A percentile compares a stretch with the other conserved stretches of the same genome.
phyloP scores from a whole-genome alignment of 1,139 yeast genomes.

The Yamadazyma conglobata region DNA sequence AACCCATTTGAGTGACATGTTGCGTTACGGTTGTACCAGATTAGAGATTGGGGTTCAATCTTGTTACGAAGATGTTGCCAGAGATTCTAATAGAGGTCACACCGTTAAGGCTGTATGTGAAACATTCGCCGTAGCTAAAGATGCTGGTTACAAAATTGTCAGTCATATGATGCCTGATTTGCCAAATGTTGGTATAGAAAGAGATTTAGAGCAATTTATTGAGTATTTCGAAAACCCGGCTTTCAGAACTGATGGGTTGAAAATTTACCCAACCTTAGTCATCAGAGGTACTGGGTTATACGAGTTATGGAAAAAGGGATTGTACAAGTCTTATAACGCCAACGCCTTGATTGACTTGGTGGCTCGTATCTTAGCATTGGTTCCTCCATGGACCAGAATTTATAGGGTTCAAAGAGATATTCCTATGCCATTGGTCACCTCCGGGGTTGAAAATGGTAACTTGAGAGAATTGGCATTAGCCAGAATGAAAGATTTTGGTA shows the following conservation, averaged over 20 bases:
- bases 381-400: slow-evolving; percentile 99
- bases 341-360: slow-evolving; percentile 91
- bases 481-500: slow-evolving; percentile 97
- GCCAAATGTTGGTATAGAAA: slow-evolving; percentile 98
- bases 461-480: slow-evolving; percentile 92
- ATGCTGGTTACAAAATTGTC: slow-evolving; percentile 96
- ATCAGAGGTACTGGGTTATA: slow-evolving; percentile 97
- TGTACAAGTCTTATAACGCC: slow-evolving; percentile 91
- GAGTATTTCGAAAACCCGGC: slow-evolving; percentile 97
- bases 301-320: slow-evolving; percentile 95
- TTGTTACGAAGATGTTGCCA: slow-evolving; percentile 95
- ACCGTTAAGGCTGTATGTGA: slow-evolving; percentile 96
- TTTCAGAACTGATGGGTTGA: slow-evolving; percentile 94
- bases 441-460: slow-evolving; percentile 98
- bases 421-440: slow-evolving; percentile 97
- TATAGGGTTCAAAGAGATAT: slow-evolving; percentile 98
- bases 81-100: slow-evolving; percentile 98
- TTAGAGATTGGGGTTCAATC: slow-evolving; percentile 97
- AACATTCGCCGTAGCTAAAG: slow-evolving; percentile 92
- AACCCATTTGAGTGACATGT: slow-evolving; percentile 92
- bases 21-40: slow-evolving; percentile 93
- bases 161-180: slow-evolving; percentile 99
- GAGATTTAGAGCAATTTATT: slow-evolving; percentile 91
- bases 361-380: slow-evolving; percentile 90
- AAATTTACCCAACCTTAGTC: slow-evolving; percentile 92